A percentile compares a stretch with the other conserved stretches of the same genome.
phyloP scores from a whole-genome alignment of 108 stramenopile species.

The Skeletonema menzelii region DNA sequence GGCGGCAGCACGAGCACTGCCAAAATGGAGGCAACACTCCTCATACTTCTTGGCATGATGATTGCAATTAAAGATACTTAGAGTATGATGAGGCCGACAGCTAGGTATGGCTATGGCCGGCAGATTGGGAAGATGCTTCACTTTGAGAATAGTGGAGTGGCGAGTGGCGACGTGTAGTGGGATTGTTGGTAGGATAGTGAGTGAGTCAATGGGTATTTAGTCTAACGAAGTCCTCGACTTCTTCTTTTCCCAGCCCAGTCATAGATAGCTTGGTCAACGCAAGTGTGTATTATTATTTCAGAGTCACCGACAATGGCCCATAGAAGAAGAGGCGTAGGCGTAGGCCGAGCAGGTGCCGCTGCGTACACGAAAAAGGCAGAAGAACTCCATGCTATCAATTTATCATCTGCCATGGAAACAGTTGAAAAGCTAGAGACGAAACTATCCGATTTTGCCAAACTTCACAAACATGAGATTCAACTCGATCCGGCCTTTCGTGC shows the following conservation, averaged over 20 bases:
- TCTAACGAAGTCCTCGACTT: too few species aligned
- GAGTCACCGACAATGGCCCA: slow-evolving; percentile 52
- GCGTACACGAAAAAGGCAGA: slow-evolving; percentile 75
- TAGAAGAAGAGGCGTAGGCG: slow-evolving; percentile 71
- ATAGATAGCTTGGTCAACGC: too few species aligned
- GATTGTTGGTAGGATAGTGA: too few species aligned
- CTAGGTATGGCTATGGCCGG: too few species aligned
- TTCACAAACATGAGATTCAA: slow-evolving; percentile 89
- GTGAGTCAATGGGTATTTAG: too few species aligned
- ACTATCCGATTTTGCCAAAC: slow-evolving; percentile 88
- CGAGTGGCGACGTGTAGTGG: background rate
- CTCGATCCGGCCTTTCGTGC: slow-evolving; percentile 90
- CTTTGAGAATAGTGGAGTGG: background rate
- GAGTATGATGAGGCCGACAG: too few species aligned
- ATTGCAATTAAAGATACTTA: background rate
- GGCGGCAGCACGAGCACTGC: background rate
- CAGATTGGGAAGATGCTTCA: too few species aligned
- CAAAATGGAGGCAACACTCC: slow-evolving; percentile 7
- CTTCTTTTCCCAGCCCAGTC: too few species aligned
- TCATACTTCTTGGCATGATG: background rate
- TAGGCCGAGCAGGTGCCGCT: slow-evolving; percentile 44
- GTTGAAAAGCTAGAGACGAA: slow-evolving; percentile 75
- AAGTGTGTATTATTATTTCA: too few species aligned
- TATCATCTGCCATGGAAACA: slow-evolving; percentile 77
- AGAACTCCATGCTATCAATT: slow-evolving; percentile 73